A percentile compares a stretch with the other conserved stretches of the same genome.
Conservation (phyloP, 2,329 filamentous ascomycete genomes). For the Diplodia scrobiculata region DNA sequence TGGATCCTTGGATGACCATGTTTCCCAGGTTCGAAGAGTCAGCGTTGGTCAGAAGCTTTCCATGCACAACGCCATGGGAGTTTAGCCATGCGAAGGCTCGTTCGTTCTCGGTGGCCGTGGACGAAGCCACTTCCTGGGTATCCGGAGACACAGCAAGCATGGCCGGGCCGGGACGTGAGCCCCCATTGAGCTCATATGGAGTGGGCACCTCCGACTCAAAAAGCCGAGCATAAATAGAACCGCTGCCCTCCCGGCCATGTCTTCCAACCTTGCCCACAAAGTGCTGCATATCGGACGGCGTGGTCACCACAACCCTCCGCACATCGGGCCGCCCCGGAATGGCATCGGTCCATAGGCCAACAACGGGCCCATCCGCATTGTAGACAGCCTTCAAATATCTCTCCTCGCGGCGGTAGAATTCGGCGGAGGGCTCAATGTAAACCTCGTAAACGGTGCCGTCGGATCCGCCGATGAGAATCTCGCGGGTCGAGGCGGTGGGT, state of each 20-base stretch:
- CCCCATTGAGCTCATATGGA: constrained; percentile 69
- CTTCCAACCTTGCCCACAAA: constrained; percentile 76
- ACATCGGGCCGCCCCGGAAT: constrained; percentile 69
- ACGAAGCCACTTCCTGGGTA: constrained; percentile 52
- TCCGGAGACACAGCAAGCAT: constrained; percentile 77
- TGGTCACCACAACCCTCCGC: constrained; percentile 77
- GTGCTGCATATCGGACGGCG: constrained; percentile 75
- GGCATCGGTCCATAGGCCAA: constrained; percentile 81
- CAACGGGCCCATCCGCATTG: constrained; percentile 80
- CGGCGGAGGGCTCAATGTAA: constrained; percentile 89
- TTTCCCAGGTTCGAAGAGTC: constrained; percentile 66
- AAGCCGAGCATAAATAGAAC: constrained; percentile 80
- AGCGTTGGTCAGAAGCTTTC: constrained; percentile 68
- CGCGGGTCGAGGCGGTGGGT: constrained; percentile 88
- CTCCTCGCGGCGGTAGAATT: constrained; percentile 94
- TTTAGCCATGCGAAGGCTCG: constrained; percentile 88
- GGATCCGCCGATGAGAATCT: constrained; percentile 88
- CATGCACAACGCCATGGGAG: constrained; percentile 82
- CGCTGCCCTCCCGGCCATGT: constrained; percentile 73
- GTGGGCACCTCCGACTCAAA: constrained; percentile 85
- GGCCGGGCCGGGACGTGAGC: constrained; percentile 63
- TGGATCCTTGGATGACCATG: constrained; percentile 76
- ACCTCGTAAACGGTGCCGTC: constrained; percentile 95
- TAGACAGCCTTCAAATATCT: constrained; percentile 85
- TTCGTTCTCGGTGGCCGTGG: constrained; percentile 63